Conservation (phyloP, 805 yeast species). For the Ogataea glucozyma region DNA sequence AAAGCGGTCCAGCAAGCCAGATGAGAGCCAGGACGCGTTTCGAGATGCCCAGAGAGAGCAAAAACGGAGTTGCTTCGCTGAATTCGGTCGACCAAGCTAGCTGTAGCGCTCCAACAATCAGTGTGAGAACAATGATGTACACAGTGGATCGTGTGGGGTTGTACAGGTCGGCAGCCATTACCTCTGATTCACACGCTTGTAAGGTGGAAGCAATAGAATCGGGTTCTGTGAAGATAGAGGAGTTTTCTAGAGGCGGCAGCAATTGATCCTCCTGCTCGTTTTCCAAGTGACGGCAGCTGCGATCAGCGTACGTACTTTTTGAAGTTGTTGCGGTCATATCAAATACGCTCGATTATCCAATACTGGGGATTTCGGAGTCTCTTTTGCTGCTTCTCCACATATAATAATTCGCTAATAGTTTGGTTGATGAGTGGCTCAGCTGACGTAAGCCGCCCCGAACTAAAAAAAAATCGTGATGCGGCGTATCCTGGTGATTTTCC, state of each 20-base stretch:
- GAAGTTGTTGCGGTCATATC: too few relatives aligned
- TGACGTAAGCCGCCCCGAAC: too few relatives aligned
- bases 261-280: background rate
- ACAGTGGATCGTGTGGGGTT: conserved; percentile 46
- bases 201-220: too few relatives aligned
- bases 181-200: conserved; percentile 19
- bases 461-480: too few relatives aligned
- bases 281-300: too few relatives aligned
- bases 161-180: conserved; percentile 19
- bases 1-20: conserved; percentile 69
- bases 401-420: too few relatives aligned
- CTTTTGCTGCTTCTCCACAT: background rate
- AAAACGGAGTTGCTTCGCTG: conserved; percentile 61
- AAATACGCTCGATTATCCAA: too few relatives aligned
- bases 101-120: conserved; percentile 58
- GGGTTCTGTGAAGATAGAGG: background rate
- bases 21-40: conserved; percentile 55
- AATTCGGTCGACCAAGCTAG: conserved; percentile 68
- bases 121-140: conserved; percentile 47
- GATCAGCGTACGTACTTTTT: too few relatives aligned
- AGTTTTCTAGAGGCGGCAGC: conserved; percentile 1
- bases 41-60: conserved; percentile 62
- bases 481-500: too few relatives aligned
- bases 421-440: too few relatives aligned
- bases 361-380: background rate